Conservation (phyloP, 805 yeast species). For the Nakazawaea ishiwadae region DNA sequence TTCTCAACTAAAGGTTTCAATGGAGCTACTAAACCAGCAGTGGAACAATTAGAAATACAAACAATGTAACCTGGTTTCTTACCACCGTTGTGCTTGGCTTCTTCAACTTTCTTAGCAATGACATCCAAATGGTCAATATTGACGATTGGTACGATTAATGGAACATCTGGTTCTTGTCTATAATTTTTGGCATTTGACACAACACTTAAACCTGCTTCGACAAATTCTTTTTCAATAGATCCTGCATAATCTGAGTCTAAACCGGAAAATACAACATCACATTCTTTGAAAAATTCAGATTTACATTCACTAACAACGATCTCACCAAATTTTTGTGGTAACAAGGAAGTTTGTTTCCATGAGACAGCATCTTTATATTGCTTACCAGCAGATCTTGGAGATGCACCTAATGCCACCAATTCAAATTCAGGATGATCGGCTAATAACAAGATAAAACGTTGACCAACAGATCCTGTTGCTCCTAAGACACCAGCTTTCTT, state of each 20-base stretch:
- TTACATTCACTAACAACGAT: constrained; percentile 75
- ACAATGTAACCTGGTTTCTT: constrained; percentile 76
- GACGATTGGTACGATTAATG: constrained; percentile 91
- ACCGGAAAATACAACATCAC: constrained; percentile 95
- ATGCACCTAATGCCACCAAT: constrained; percentile 83
- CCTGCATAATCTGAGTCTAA: constrained; percentile 93
- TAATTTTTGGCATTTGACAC: constrained; percentile 96
- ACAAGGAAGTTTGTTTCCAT: constrained; percentile 88
- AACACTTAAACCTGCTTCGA: constrained; percentile 74
- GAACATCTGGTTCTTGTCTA: constrained; percentile 83
- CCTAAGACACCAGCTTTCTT: constrained; percentile 87
- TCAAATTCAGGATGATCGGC: constrained; percentile 89
- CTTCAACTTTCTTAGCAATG: constrained; percentile 51
- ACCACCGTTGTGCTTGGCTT: constrained; percentile 47
- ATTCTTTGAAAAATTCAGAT: constrained; percentile 70
- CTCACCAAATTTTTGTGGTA: constrained; percentile 64
- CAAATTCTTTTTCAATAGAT: constrained; percentile 80
- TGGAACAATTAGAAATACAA: constrained; percentile 97
- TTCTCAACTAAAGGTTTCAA: constrained; percentile 86
- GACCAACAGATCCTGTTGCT: constrained; percentile 98
- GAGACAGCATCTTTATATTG: constrained; percentile 77
- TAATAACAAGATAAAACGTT: constrained; percentile 82
- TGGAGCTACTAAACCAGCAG: constrained; percentile 97
- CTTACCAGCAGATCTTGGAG: constrained; percentile 90
- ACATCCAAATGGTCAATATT: constrained; percentile 86